These are phyloP conservation scores for Lasiosphaeria miniovina DNA, from an alignment of 495 filamentous ascomycete species.

Conservation along the genomic window DNA sequence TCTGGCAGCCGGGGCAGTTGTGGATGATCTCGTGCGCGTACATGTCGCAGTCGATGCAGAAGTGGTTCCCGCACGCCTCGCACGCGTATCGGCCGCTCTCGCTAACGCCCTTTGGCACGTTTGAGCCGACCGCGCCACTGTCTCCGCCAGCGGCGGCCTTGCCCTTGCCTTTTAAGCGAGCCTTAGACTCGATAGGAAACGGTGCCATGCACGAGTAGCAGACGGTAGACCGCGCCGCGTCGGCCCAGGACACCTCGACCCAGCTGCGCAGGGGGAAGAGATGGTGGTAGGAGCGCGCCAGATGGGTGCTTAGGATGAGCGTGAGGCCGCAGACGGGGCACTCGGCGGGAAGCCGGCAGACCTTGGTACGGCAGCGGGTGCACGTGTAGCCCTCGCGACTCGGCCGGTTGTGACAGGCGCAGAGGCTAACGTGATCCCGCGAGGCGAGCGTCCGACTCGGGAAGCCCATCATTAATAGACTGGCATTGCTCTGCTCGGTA, in stretches of 20 bases:
- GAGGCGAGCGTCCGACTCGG: conserved; percentile 84
- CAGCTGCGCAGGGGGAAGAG: conserved; percentile 89
- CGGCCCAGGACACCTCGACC: conserved; percentile 82
- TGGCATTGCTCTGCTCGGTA: conserved; percentile 63
- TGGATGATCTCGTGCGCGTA: conserved; percentile 91
- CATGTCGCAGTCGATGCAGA: conserved; percentile 97
- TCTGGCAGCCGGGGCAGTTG: conserved; percentile 94
- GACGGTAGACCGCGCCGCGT: conserved; percentile 50
- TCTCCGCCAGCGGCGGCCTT: conserved; percentile 8
- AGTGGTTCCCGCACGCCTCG: conserved; percentile 76
- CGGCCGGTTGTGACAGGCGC: conserved; percentile 85
- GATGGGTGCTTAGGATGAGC: conserved; percentile 92
- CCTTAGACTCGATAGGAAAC: conserved; percentile 43
- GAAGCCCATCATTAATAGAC: conserved; percentile 96
- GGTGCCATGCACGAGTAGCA: conserved; percentile 54
- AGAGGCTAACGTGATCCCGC: conserved; percentile 62
- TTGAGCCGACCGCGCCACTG: background rate
- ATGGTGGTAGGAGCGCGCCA: conserved; percentile 93
- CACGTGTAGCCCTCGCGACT: conserved; percentile 88
- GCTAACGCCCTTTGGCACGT: conserved; percentile 61
- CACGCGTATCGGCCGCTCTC: conserved; percentile 88
- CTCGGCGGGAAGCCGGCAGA: conserved; percentile 86
- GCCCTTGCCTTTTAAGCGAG: conserved; percentile 14
- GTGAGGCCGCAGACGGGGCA: conserved; percentile 90
- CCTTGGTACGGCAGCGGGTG: conserved; percentile 82